These are phyloP conservation scores for Suhomyces choctaworum DNA, from an alignment of 1,139 yeast species.

Conservation along the genomic window DNA sequence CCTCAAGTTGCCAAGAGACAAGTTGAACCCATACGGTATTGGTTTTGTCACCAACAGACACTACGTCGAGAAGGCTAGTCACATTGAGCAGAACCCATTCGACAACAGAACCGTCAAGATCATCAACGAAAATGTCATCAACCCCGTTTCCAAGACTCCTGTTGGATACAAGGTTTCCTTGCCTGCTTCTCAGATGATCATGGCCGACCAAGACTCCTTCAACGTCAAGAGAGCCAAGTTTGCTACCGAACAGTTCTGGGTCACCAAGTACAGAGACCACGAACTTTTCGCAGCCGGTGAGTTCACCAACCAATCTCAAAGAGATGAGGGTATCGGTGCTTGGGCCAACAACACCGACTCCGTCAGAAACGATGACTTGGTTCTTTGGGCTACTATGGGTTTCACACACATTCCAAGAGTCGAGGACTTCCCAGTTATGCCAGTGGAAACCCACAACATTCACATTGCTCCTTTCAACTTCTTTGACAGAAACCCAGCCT, in stretches of 20 bases:
- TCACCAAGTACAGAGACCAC: constrained; percentile 68
- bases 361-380: constrained; percentile 79
- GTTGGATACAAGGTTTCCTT: constrained; percentile 79
- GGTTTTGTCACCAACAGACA: constrained; percentile 71
- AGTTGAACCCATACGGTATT: constrained; percentile 67
- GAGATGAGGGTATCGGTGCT: constrained; percentile 60
- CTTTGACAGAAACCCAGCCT: constrained; percentile 79
- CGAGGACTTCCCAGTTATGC: constrained; percentile 95
- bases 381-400: constrained; percentile 86
- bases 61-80: constrained; percentile 70
- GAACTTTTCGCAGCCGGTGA: constrained; percentile 76
- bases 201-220: constrained; percentile 64
- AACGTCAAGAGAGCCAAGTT: constrained; percentile 67
- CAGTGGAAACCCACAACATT: constrained; percentile 73
- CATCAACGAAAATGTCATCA: constrained; percentile 73
- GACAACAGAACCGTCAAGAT: constrained; percentile 78
- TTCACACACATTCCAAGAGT: constrained; percentile 86
- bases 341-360: constrained; percentile 70
- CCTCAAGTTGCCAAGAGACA: constrained; percentile 57
- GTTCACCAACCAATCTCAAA: constrained; percentile 72
- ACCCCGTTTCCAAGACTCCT: constrained; percentile 73
- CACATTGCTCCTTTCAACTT: constrained; percentile 73
- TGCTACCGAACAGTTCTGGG: constrained; percentile 78
- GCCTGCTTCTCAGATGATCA: constrained; percentile 75
- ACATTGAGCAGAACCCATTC: constrained; percentile 72